phyloP scores from a whole-genome alignment of 2,329 filamentous ascomycete genomes.

The Ceratocystis cubensis region DNA sequence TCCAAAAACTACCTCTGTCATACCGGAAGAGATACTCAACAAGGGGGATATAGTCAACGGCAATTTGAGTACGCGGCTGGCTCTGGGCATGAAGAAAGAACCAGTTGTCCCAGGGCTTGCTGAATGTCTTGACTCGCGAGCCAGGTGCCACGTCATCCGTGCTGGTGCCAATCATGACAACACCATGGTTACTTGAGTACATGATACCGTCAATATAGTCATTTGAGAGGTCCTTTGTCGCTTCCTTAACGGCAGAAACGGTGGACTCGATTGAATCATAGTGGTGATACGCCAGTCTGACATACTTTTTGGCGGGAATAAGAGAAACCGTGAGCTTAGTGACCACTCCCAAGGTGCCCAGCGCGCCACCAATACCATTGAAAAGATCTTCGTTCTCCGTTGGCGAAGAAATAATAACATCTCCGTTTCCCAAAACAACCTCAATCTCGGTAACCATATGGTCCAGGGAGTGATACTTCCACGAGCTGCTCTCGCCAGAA shows the following conservation, averaged over 20 bases:
- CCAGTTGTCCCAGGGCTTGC: constrained; percentile 53
- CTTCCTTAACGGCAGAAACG: constrained; percentile 34
- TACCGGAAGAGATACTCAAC: constrained; percentile 59
- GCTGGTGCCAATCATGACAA: constrained; percentile 50
- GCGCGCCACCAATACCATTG: constrained; percentile 49
- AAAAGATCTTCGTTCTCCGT: constrained; percentile 46
- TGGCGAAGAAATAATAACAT: constrained; percentile 40
- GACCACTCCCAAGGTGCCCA: constrained; percentile 55
- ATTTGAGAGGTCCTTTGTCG: constrained; percentile 30
- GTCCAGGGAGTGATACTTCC: constrained; percentile 55
- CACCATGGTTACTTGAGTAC: constrained; percentile 42
- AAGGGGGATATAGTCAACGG: constrained; percentile 45
- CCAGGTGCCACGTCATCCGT: constrained; percentile 34
- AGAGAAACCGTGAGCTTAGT: constrained; percentile 51
- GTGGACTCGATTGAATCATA: constrained; percentile 31
- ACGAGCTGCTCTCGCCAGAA: constrained; percentile 55
- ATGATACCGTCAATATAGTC: constrained; percentile 61
- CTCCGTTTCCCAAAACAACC: constrained; percentile 51
- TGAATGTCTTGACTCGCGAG: constrained; percentile 36
- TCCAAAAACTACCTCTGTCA: constrained; percentile 59
- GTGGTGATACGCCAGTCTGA: constrained; percentile 46
- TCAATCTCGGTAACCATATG: constrained; percentile 48
- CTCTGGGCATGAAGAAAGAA: constrained; percentile 56
- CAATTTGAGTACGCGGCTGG: constrained; percentile 26
- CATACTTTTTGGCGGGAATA: constrained; percentile 40